A percentile compares a stretch with the other conserved stretches of the same genome.
Evolutionary conservation across 2,329 filamentous ascomycete species (phyloP).

Genomic region (Hortaea sp.): DNA sequence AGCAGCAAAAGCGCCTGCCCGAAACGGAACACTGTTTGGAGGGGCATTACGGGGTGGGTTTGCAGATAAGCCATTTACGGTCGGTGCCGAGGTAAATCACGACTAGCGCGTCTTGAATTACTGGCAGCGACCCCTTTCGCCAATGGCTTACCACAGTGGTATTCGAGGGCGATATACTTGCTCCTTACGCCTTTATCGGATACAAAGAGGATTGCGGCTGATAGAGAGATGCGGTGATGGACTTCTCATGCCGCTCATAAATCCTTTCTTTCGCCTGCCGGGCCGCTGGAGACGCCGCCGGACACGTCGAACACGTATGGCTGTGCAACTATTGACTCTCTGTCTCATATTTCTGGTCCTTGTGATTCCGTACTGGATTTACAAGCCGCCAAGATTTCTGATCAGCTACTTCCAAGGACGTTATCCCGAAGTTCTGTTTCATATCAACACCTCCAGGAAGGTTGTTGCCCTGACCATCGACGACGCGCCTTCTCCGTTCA

Average conservation of each 20-base stretch:
- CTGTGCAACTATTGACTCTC: conserved; percentile 15
- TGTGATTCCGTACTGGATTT: conserved; percentile 57
- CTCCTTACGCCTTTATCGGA: no score
- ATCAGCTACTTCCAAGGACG: conserved; percentile 60
- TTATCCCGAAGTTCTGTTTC: conserved; percentile 74
- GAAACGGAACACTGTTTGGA: background rate
- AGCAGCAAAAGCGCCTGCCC: background rate
- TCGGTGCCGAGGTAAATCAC: no score
- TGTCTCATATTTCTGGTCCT: conserved; percentile 18
- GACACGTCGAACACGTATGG: conserved; percentile 22
- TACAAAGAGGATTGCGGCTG: no score
- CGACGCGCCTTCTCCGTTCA: conserved; percentile 69
- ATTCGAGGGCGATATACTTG: no score
- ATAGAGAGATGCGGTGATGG: background rate
- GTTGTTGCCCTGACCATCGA: conserved; percentile 78
- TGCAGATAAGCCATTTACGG: background rate
- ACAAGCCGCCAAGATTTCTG: conserved; percentile 66
- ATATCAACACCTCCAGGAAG: conserved; percentile 49
- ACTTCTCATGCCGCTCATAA: conserved; percentile 22
- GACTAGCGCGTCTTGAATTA: no score
- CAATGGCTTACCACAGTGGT: no score
- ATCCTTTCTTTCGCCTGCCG: conserved; percentile 22
- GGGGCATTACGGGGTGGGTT: background rate
- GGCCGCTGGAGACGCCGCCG: conserved; percentile 22
- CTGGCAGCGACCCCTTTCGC: background rate